These are phyloP conservation scores for Pestalotiopsis sp. DNA, from an alignment of 2,329 filamentous ascomycete genomes.

Conservation along the genomic window DNA sequence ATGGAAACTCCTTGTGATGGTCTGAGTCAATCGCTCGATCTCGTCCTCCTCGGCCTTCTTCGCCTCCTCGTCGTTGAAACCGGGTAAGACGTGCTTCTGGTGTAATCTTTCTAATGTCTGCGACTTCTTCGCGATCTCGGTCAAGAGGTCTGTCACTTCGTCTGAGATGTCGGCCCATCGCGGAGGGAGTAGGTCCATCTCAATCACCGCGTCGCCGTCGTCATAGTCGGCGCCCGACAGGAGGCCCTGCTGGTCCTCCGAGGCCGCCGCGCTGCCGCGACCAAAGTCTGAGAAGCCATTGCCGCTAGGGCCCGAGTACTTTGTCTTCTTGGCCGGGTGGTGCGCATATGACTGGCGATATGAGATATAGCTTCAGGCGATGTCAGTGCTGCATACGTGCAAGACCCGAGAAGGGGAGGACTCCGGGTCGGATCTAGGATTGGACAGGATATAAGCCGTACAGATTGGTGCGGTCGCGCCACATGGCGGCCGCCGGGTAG, in stretches of 20 bases:
- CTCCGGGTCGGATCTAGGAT: not conserved
- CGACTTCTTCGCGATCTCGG: constrained; percentile 80
- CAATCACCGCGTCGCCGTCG: constrained; percentile 92
- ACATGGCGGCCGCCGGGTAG: constrained; percentile 72
- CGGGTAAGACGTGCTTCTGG: constrained; percentile 94
- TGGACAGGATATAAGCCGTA: constrained; percentile 47
- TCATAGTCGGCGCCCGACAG: constrained; percentile 81
- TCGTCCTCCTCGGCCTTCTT: constrained; percentile 85
- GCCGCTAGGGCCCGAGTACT: constrained; percentile 57
- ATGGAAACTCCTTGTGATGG: constrained; percentile 87
- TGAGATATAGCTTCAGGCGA: constrained; percentile 80
- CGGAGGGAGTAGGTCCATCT: constrained; percentile 95
- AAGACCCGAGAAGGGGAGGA: not conserved
- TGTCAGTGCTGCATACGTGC: constrained; percentile 10
- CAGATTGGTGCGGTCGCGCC: constrained; percentile 99
- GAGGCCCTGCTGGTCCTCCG: constrained; percentile 71
- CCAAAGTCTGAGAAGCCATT: constrained; percentile 65
- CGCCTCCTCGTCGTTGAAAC: constrained; percentile 92
- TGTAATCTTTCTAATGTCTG: constrained; percentile 88
- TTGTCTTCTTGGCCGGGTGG: constrained; percentile 84
- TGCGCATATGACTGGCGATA: constrained; percentile 98
- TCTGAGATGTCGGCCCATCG: constrained; percentile 96
- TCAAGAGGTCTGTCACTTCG: constrained; percentile 83
- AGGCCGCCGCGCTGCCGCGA: constrained; percentile 48
- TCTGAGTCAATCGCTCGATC: constrained; percentile 88